Evolutionary conservation across 1,284 basidiomycete species (phyloP), one percentile per base, ranked within the genome.

Genomic region (Irpex rosettiformis): DNA sequence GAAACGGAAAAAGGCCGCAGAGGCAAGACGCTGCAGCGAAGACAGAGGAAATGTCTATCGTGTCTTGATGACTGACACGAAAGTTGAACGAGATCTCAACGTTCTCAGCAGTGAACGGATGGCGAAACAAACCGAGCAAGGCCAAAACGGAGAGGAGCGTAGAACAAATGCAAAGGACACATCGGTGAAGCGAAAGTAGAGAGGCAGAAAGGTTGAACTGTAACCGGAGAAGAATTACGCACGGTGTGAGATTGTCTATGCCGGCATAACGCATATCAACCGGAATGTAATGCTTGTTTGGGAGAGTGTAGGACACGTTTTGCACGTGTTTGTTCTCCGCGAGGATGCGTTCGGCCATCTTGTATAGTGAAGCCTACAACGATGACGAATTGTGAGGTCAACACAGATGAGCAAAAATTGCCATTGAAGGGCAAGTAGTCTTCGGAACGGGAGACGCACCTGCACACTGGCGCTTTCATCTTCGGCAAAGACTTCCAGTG

Each of bases 271-370:
- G 75, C 89, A 91, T 88, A 70, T 91, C 85, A 54, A 91, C 88
- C 0, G 89, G 89, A 66, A 96, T 84, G 72, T 94, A 96, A 71
- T 96, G 94, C 76, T 94, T 96, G 82, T 98, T 98, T 7, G 96
- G 96, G 28, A 97, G 79, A 53, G 78, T 76, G 75, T 96, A 97
- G 27, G 81, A 79, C 42, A 93, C 88, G 7, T 75, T 75, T 52
- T 79, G 70, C 21, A 97, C 80, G 3, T 78, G 78, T 22, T 71
- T 70, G 69, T 93, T 90, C 69, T 88, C 82, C 4, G 73, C 72
- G 28, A 96, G 75, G 61, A 97, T 81, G 4, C 80, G 79, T 64
- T 90, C 82, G 0, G 82, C 91, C 85, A 97, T 97, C 73, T 90
- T 91, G 82, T 89, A 97, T 59, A 96, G 78, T 49, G 94, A 96